These are phyloP conservation scores for Butyriboletus loyo DNA, from an alignment of 768 basidiomycete species.

Conservation along the genomic window DNA sequence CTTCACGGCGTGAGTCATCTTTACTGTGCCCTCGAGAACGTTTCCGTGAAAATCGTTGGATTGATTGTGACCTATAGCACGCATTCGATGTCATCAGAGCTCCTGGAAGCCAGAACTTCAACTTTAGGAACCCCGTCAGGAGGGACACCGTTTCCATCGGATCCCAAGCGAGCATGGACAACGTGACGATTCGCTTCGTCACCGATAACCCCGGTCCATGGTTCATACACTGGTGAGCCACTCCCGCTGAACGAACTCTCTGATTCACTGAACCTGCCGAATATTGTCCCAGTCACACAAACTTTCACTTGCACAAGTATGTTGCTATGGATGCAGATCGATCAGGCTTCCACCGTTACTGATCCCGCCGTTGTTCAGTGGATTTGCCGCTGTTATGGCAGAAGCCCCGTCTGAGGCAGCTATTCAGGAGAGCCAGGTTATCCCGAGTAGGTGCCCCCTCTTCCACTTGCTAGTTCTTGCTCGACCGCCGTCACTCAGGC, in stretches of 20 bases:
- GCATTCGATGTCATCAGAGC: slow-evolving; percentile 41
- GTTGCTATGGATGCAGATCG: slow-evolving; percentile 3
- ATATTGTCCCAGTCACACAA: slow-evolving; percentile 13
- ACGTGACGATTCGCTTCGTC: slow-evolving; percentile 56
- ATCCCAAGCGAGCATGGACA: slow-evolving; percentile 30
- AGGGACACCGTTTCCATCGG: slow-evolving; percentile 47
- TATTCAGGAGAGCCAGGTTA: slow-evolving; percentile 8
- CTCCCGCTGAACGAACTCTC: background rate
- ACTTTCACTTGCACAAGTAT: slow-evolving; percentile 21
- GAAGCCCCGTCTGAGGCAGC: slow-evolving; percentile 15
- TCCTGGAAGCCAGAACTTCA: slow-evolving; percentile 37
- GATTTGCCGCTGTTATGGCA: slow-evolving; percentile 21
- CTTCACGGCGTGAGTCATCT: slow-evolving; percentile 18
- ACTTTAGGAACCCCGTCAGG: slow-evolving; percentile 48
- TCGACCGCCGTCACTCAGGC: slow-evolving; percentile 1
- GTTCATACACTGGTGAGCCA: slow-evolving; percentile 21
- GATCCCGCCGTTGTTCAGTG: slow-evolving; percentile 5
- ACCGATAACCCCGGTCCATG: slow-evolving; percentile 55
- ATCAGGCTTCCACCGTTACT: background rate
- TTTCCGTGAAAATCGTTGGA: background rate
- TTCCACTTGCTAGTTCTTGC: background rate
- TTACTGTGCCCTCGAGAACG: background rate
- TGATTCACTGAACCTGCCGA: background rate
- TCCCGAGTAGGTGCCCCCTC: slow-evolving; percentile 13
- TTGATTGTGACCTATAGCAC: slow-evolving; percentile 29